Base-by-base conservation (phyloP, 441 rosid species). In the Adansonia rubrostipa region DNA sequence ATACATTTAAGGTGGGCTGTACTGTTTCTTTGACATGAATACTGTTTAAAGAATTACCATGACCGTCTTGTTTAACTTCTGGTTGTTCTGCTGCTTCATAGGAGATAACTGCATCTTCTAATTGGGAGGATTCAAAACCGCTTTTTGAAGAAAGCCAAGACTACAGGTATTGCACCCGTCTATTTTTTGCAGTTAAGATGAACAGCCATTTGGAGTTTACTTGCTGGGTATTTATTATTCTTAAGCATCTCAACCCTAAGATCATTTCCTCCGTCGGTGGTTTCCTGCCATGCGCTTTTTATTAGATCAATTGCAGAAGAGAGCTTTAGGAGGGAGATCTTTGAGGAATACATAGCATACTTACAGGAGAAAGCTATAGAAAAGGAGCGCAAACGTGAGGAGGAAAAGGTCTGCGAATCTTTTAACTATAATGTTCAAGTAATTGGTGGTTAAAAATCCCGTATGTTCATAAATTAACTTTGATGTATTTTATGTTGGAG, bases 371-470 rank as follows among this genome's bases (percentile, higher is more conserved):
- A 90, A 85, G 93, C 97, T 47, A 97, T 89, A 84, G 98, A 97
- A 78, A 97, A 94, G 84, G 99, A 93, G 75, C 95, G 97, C 51
- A 94, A 88, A 78, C 92, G 97, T 24, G 97, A 93, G 84, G 98
- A 97, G 83, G 99, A 94, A 79, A 97, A 94, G 98, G 97, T 94
- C 81, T 14, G 45, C 42, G 8, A 47, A 36, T 58, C 19, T 33
- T 74, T 65, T n/a, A 24, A 57, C 44, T 13, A 61, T 45, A 10
- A 51, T 72, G 33, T 60, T 54, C 51, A 48, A 40, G 42, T 70
- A 44, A 61, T 76, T 58, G 56, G 58, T 71, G 76, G 36, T 36
- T 47, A 17, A 72, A 71, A 36, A n/a, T 72, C 50, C 48, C 50
- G 33, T 54, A 17, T 54, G 3, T 72, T 56, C 63, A 36, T 54